phyloP scores from a whole-genome alignment of 2,329 filamentous ascomycete species.

The Diaporthe sp. region DNA sequence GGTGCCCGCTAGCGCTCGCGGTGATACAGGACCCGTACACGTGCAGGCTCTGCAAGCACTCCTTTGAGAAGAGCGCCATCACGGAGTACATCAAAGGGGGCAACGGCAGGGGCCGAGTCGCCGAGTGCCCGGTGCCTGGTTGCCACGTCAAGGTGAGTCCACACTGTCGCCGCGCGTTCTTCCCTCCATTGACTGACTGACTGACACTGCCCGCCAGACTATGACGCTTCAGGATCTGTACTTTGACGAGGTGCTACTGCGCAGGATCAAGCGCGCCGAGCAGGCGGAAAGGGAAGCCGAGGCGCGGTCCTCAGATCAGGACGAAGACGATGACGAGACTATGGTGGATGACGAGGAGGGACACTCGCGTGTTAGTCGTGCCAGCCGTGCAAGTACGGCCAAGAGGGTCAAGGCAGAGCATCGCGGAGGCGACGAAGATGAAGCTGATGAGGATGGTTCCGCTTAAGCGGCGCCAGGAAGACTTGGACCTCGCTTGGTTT shows the following conservation, averaged over 20 bases:
- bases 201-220: slow-evolving; percentile 28
- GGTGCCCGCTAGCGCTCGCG: slow-evolving; percentile 77
- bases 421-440: background rate
- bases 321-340: slow-evolving; percentile 54
- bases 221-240: slow-evolving; percentile 68
- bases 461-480: background rate
- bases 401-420: slow-evolving; percentile 49
- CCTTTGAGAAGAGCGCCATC: slow-evolving; percentile 78
- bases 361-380: background rate
- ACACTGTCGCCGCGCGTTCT: background rate
- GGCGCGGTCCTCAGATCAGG: slow-evolving; percentile 57
- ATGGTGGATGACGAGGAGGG: background rate
- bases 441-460: background rate
- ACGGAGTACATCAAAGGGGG: slow-evolving; percentile 61
- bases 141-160: slow-evolving; percentile 67
- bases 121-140: slow-evolving; percentile 75
- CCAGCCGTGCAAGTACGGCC: slow-evolving; percentile 6
- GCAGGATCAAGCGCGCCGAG: slow-evolving; percentile 70
- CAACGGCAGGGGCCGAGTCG: slow-evolving; percentile 45
- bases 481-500: background rate
- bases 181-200: background rate
- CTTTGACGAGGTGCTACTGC: slow-evolving; percentile 68
- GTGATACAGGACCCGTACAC: slow-evolving; percentile 77
- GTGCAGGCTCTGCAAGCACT: slow-evolving; percentile 77
- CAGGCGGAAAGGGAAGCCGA: slow-evolving; percentile 59